Evolutionary conservation across 306 rosid genomes (phyloP).

Genomic region (Lagenaria siceraria): DNA sequence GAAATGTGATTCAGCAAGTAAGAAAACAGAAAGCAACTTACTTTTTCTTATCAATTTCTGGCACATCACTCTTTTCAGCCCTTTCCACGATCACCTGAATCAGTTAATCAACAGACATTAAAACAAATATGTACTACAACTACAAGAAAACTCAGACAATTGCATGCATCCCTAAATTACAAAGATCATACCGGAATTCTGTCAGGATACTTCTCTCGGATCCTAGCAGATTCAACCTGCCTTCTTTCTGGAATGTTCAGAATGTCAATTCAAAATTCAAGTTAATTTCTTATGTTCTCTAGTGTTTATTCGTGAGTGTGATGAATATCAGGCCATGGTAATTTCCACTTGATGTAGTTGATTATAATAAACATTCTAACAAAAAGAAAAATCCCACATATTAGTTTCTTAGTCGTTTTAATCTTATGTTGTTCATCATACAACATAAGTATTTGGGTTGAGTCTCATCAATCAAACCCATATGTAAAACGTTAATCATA

Average conservation of each 20-base stretch:
- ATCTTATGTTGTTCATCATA: neutral
- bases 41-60: conserved; percentile 56
- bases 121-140: neutral
- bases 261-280: neutral
- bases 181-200: conserved; percentile 49
- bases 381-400: neutral
- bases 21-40: conserved; percentile 15
- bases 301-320: neutral
- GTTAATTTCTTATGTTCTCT: neutral
- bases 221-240: conserved; percentile 50
- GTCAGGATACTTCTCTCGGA: conserved; percentile 56
- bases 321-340: neutral
- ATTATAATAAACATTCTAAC: neutral
- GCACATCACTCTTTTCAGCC: conserved; percentile 56
- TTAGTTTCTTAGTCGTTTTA: neutral
- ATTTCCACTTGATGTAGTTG: neutral
- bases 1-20: neutral
- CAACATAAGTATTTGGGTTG: neutral
- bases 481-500: neutral
- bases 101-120: neutral
- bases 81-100: conserved; percentile 59
- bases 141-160: neutral
- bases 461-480: neutral
- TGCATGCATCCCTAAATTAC: neutral
- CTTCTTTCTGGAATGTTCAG: conserved; percentile 38